Conservation (phyloP, 805 yeast species). For the Starmera caribaea region DNA sequence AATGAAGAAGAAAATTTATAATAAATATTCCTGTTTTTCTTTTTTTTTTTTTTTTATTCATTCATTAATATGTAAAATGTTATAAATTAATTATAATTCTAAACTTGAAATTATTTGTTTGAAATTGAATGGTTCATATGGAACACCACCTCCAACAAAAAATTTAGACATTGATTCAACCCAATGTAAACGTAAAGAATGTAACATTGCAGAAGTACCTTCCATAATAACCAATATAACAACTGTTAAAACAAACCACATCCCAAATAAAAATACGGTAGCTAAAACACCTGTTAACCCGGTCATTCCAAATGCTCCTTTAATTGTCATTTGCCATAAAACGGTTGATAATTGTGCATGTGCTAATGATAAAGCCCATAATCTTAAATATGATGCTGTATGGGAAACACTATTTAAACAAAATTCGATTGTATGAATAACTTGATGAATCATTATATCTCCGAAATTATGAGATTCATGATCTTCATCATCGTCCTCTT, state of each 20-base stretch:
- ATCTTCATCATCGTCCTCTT: conserved; percentile 34
- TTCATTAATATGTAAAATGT: too few species aligned
- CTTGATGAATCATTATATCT: conserved; percentile 95
- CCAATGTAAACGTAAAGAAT: conserved; percentile 96
- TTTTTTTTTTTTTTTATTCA: too few species aligned
- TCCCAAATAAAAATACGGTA: conserved; percentile 73
- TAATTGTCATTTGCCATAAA: conserved; percentile 92
- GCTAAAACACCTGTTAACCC: conserved; percentile 58
- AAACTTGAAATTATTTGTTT: conserved; percentile 12
- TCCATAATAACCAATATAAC: conserved; percentile 93
- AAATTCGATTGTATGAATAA: conserved; percentile 96
- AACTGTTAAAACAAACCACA: conserved; percentile 92
- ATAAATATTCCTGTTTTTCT: too few species aligned
- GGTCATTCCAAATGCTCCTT: conserved; percentile 54
- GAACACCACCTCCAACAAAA: conserved; percentile 92
- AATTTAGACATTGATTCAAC: conserved; percentile 98
- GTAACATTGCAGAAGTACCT: conserved; percentile 98
- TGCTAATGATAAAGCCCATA: conserved; percentile 97
- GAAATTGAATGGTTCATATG: conserved; percentile 81
- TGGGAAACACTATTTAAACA: conserved; percentile 96
- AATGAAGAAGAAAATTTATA: conserved; percentile 22
- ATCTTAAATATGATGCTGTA: conserved; percentile 92
- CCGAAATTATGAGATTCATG: conserved; percentile 68
- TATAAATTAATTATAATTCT: conserved; percentile 3
- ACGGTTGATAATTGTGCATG: conserved; percentile 95